Conservation (phyloP, 192 early-diverging fungal genomes). For the Dissophora globulifera region DNA sequence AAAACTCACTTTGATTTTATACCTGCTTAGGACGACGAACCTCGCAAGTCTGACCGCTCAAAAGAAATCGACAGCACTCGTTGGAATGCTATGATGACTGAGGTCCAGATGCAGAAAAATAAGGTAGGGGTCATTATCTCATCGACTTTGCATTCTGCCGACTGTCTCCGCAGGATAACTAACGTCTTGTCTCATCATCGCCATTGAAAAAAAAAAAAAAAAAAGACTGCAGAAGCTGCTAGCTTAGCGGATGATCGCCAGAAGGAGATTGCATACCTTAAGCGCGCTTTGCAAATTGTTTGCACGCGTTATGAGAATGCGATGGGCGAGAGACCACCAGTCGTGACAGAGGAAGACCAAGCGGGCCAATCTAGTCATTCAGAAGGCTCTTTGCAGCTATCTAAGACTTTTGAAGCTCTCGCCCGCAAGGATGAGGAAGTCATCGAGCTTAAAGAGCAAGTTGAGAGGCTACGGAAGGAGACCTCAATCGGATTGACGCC, state of each 20-base stretch:
- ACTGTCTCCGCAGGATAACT: too few relatives aligned
- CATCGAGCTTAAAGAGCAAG: slow-evolving; percentile 36
- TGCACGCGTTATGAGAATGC: slow-evolving; percentile 49
- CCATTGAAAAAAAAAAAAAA: too few relatives aligned
- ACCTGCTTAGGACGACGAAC: slow-evolving; percentile 41
- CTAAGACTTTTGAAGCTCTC: slow-evolving; percentile 50
- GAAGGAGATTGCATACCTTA: slow-evolving; percentile 44
- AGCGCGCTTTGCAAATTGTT: slow-evolving; percentile 46
- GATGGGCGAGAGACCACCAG: slow-evolving; percentile 36
- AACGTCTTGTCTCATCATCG: too few relatives aligned
- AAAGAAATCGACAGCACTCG: slow-evolving; percentile 50
- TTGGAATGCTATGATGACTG: slow-evolving; percentile 50
- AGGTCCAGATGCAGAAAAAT: slow-evolving; percentile 46
- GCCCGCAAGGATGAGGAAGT: slow-evolving; percentile 52
- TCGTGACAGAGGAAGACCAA: slow-evolving; percentile 47
- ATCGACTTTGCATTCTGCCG: too few relatives aligned
- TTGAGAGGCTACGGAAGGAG: slow-evolving; percentile 30
- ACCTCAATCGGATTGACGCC: slow-evolving; percentile 27
- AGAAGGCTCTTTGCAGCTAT: slow-evolving; percentile 38
- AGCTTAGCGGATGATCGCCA: slow-evolving; percentile 39
- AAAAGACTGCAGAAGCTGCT: slow-evolving; percentile 36
- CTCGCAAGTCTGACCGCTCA: slow-evolving; percentile 43
- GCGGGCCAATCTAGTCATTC: slow-evolving; percentile 30
- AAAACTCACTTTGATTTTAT: neutral
- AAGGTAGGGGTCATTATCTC: slow-evolving; percentile 14